Percentiles rank a stretch among this genome's conserved stretches.
These are phyloP conservation scores for Fragosphaeria purpurea DNA, from an alignment of 2,329 filamentous ascomycete species.

Conservation along the genomic window DNA sequence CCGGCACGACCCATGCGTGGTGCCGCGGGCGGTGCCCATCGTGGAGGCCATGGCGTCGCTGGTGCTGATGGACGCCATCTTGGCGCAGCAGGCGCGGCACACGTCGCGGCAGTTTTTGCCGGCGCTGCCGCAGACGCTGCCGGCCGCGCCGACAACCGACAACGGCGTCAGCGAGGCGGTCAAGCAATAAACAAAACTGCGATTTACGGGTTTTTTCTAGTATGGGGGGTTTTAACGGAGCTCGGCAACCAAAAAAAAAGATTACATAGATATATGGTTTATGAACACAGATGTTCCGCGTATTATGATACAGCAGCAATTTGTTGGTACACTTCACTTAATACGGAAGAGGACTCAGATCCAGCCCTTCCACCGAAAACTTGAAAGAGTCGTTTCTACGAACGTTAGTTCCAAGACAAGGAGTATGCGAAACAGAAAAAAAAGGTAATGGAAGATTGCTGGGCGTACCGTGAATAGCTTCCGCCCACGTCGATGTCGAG, in stretches of 20 bases:
- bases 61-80: conserved; percentile 74
- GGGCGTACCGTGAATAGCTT: conserved; percentile 65
- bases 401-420: conserved; percentile 3
- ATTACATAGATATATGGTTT: no score
- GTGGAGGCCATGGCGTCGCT: conserved; percentile 88
- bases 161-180: conserved; percentile 4
- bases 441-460: not conserved
- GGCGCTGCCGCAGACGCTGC: conserved; percentile 24
- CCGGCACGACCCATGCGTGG: conserved; percentile 86
- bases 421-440: not conserved
- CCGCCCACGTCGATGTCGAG: conserved; percentile 78
- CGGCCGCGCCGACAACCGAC: not conserved
- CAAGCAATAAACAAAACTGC: not conserved
- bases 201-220: not conserved
- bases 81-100: conserved; percentile 64
- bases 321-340: conserved; percentile 4
- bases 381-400: conserved; percentile 50
- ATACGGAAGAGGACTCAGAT: conserved; percentile 48
- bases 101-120: conserved; percentile 36
- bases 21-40: conserved; percentile 76
- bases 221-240: no score
- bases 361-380: conserved; percentile 47
- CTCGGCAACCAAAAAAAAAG: no score
- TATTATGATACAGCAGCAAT: not conserved
- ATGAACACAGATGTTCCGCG: no score